Conservation (phyloP, 345 rosid genomes). For the Excoecaria agallocha region DNA sequence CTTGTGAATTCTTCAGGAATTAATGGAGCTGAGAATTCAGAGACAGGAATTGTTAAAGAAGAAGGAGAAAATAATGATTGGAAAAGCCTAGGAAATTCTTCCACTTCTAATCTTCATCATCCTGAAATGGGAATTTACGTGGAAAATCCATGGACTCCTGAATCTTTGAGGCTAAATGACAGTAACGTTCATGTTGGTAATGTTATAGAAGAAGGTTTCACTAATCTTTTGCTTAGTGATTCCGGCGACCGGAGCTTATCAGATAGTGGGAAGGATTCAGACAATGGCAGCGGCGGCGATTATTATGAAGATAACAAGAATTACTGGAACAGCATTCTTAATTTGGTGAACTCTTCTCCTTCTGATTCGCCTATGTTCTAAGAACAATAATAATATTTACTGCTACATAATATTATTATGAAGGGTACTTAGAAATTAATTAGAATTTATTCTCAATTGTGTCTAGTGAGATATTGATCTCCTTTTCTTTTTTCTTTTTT, state of each 20-base stretch:
- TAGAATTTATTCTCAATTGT: not conserved
- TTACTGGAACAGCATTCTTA: constrained; percentile 93
- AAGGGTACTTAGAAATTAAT: not conserved
- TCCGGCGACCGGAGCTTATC: constrained; percentile 45
- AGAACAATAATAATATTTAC: not conserved
- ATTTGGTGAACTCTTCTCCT: constrained; percentile 86
- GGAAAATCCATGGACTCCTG: constrained; percentile 47
- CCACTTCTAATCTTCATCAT: constrained; percentile 37
- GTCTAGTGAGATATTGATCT: not conserved
- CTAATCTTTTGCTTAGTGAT: constrained; percentile 61
- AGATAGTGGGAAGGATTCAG: constrained; percentile 47
- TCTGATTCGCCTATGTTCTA: constrained; percentile 68
- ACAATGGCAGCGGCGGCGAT: constrained; percentile 36
- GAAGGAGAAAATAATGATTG: constrained; percentile 55
- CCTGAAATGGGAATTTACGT: constrained; percentile 46
- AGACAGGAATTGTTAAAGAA: constrained; percentile 42
- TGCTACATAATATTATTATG: not conserved
- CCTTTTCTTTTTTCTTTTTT: not conserved
- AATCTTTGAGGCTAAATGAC: constrained; percentile 33
- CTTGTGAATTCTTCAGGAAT: constrained; percentile 21
- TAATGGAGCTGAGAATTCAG: constrained; percentile 31
- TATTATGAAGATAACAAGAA: constrained; percentile 82
- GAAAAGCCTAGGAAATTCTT: constrained; percentile 44
- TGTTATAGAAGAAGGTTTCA: constrained; percentile 70
- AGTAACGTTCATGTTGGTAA: constrained; percentile 22